phyloP scores from a whole-genome alignment of 495 filamentous ascomycete genomes.

The Cryomyces minteri region DNA sequence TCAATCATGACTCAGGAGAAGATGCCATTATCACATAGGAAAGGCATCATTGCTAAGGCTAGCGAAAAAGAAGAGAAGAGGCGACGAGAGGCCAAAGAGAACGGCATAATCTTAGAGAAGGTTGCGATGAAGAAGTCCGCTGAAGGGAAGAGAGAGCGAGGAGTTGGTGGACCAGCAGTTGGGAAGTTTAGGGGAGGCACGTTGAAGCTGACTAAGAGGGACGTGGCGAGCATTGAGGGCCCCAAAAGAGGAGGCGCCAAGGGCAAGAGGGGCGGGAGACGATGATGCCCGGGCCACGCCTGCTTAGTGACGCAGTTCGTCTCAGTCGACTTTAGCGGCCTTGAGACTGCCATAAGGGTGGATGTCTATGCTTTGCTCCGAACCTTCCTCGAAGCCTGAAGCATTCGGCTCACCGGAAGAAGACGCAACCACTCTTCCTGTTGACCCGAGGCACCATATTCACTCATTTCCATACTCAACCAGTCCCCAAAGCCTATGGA shows the following conservation, averaged over 20 bases:
- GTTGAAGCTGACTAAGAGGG: slow-evolving; percentile 57
- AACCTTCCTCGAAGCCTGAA: too few relatives aligned
- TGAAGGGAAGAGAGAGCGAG: slow-evolving; percentile 35
- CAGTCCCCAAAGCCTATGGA: too few relatives aligned
- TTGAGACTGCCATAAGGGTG: too few relatives aligned
- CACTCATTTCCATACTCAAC: too few relatives aligned
- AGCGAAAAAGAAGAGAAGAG: slow-evolving; percentile 46
- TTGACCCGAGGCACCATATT: too few relatives aligned
- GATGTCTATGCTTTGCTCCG: too few relatives aligned
- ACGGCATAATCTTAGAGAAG: slow-evolving; percentile 74
- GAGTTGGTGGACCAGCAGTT: slow-evolving; percentile 54
- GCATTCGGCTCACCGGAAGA: too few relatives aligned
- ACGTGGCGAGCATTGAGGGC: slow-evolving; percentile 51
- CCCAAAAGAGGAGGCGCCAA: neutral
- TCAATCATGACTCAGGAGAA: slow-evolving; percentile 57
- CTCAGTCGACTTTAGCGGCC: too few relatives aligned
- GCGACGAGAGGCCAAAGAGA: slow-evolving; percentile 64
- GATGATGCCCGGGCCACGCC: neutral
- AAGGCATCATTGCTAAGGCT: slow-evolving; percentile 54
- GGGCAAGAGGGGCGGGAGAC: slow-evolving; percentile 2
- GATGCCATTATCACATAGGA: slow-evolving; percentile 68
- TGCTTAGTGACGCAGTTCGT: too few relatives aligned
- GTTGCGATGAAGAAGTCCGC: slow-evolving; percentile 25
- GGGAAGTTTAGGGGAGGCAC: slow-evolving; percentile 67
- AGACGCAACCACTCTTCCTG: too few relatives aligned